Evolutionary conservation across 305 asterid species (phyloP), one percentile per base, ranked within the genome.

Genomic region (Fraxinus velutina): DNA sequence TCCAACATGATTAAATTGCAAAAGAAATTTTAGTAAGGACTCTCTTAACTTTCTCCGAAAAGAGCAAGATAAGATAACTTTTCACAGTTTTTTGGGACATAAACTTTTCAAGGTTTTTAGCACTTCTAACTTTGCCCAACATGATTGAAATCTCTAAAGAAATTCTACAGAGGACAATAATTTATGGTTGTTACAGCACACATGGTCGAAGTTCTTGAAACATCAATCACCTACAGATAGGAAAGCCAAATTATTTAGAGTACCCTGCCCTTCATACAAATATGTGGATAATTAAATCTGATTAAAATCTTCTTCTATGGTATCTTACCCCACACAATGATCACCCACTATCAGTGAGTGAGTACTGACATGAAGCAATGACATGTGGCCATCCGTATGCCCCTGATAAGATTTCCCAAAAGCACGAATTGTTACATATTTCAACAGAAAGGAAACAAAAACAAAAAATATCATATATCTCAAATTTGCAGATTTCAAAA

Each of bases 381-480:
- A 97, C 92, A 93, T 76, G 82, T 95, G 99, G 76, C 98, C 97
- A 82, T 95, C 99, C 60, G 98, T 94, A 87, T 95, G 98, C 84
- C 99, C 99, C 99, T 95, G 85, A 81, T 78, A 78, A 80, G 70
- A 77, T 75, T 78, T 57, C 73, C 22, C 78, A 80, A 60, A 70
- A 62, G 80, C 78, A 81, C 13, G 3, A 60, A 62, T 37, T 10
- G n/a, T 32, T 42, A 77, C 15, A 22, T 42, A n/a, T 78, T 76
- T 34, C 78, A 64, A 60, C 29, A 78, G 5, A 44, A 70, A 71
- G 50, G 44, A 66, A 78, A 34, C 3, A 33, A 66, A 32, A 71
- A 73, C 39, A 75, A n/a, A 12, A 86, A 19, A 44, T 71, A 19
- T 29, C 5, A 52, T 19, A 57, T 17, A 60, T 34, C 12, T 5